A percentile compares a stretch with the other conserved stretches of the same genome.
Evolutionary conservation across 2,329 filamentous ascomycete species (phyloP).

Genomic region (Fusarium sacchari): DNA sequence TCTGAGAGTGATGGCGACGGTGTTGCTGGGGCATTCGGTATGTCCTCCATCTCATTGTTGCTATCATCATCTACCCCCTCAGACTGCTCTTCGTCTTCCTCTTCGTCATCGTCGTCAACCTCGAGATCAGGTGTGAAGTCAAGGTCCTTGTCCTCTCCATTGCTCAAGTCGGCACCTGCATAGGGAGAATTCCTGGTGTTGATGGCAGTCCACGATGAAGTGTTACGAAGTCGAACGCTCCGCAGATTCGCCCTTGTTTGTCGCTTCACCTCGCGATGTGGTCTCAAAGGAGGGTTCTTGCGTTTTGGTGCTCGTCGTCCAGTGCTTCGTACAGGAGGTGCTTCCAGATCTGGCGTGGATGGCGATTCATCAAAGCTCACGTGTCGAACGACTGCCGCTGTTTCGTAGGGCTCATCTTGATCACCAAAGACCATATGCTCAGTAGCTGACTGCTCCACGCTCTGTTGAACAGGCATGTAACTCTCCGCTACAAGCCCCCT

Average conservation of each 20-base stretch:
- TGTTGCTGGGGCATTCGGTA: neutral
- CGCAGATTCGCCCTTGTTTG: neutral
- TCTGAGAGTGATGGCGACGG: neutral
- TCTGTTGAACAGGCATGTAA: neutral
- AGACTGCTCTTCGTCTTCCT: neutral
- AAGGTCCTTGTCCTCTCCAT: neutral
- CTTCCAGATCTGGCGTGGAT: constrained; percentile 10
- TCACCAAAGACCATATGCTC: neutral
- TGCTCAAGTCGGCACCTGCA: neutral
- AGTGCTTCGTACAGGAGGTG: constrained; percentile 25
- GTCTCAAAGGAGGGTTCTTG: neutral
- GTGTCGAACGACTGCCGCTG: neutral
- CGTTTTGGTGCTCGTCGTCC: constrained; percentile 19
- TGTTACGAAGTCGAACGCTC: neutral
- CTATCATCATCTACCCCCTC: neutral
- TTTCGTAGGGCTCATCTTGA: neutral
- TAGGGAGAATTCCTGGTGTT: neutral
- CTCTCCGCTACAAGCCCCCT: neutral
- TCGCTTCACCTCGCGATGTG: neutral
- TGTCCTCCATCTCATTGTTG: neutral
- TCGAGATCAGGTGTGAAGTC: constrained; percentile 1
- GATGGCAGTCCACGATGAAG: neutral
- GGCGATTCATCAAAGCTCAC: constrained; percentile 21
- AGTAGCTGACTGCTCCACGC: neutral
- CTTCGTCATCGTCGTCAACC: neutral